Conservation (phyloP, 2,329 filamentous ascomycete species). For the Trichoderma breve region DNA sequence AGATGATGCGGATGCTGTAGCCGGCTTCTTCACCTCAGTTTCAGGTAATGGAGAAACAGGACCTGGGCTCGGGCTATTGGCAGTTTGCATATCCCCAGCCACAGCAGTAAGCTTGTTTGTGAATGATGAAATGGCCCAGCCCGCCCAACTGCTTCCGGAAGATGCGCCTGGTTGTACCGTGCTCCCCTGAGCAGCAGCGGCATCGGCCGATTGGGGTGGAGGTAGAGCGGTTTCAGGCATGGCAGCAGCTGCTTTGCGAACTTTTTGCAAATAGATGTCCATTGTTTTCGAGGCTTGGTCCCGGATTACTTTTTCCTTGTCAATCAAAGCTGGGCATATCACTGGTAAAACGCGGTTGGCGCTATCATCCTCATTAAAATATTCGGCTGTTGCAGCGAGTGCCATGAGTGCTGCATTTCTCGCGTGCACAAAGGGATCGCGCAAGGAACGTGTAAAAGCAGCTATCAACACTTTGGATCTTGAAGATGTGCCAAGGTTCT, state of each 20-base stretch:
- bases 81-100: conserved; percentile 77
- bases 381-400: conserved; percentile 77
- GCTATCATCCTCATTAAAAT: conserved; percentile 87
- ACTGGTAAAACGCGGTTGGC: conserved; percentile 79
- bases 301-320: conserved; percentile 92
- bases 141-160: conserved; percentile 64
- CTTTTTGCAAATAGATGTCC: conserved; percentile 78
- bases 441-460: conserved; percentile 82
- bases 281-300: conserved; percentile 89
- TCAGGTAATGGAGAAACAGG: conserved; percentile 42
- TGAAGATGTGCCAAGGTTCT: conserved; percentile 74
- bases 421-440: conserved; percentile 93
- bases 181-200: conserved; percentile 68
- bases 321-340: conserved; percentile 79
- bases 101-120: conserved; percentile 88
- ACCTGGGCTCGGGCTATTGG: conserved; percentile 44
- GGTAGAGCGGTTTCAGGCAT: conserved; percentile 82
- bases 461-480: conserved; percentile 88
- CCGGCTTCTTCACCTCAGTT: conserved; percentile 36
- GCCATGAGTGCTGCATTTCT: conserved; percentile 87
- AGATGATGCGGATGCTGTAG: conserved; percentile 53
- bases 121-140: conserved; percentile 98
- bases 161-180: conserved; percentile 67
- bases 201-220: conserved; percentile 54
- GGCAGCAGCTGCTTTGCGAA: conserved; percentile 71